These are phyloP conservation scores for Amauroascus verrucosus DNA, from an alignment of 2,329 filamentous ascomycete species.

Conservation along the genomic window DNA sequence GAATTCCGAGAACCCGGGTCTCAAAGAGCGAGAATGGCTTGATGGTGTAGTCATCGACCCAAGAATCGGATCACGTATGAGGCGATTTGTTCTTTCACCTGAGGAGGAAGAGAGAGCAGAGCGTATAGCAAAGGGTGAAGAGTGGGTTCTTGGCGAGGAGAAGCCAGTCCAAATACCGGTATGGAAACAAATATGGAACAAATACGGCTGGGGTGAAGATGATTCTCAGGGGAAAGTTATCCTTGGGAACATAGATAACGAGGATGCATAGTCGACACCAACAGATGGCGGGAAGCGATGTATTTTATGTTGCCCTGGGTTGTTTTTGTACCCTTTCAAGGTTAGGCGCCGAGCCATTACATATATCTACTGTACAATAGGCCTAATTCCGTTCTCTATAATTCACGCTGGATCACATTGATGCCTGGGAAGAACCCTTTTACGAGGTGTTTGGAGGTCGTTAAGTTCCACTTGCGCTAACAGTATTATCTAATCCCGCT, in stretches of 20 bases:
- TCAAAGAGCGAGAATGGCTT: slow-evolving; percentile 63
- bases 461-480: too few species aligned
- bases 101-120: slow-evolving; percentile 61
- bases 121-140: slow-evolving; percentile 52
- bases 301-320: background rate
- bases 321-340: background rate
- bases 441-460: too few species aligned
- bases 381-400: too few species aligned
- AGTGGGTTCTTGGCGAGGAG: slow-evolving; percentile 58
- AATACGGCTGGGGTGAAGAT: slow-evolving; percentile 34
- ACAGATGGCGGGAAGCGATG: background rate
- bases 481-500: too few species aligned
- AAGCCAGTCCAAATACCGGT: slow-evolving; percentile 27
- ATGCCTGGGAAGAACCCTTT: too few species aligned
- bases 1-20: slow-evolving; percentile 37
- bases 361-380: too few species aligned
- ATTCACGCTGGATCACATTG: too few species aligned
- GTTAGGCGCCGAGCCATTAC: background rate
- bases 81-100: slow-evolving; percentile 58
- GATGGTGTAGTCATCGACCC: slow-evolving; percentile 64
- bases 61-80: slow-evolving; percentile 68
- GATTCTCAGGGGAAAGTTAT: slow-evolving; percentile 34
- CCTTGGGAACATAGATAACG: slow-evolving; percentile 25
- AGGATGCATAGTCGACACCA: background rate
- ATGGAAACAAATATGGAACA: slow-evolving; percentile 33